These are phyloP conservation scores for bread wheat (Triticum aestivum) DNA, from an alignment of 176 grass and related monocot species.

Conservation along the genomic window IWGSC_CS_RefSeq_v2.1 NC_057806.1:31817141-31817640, in stretches of 20 bases:
- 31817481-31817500: conserved; percentile 69
- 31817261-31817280: conserved; percentile 13
- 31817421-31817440: conserved; percentile 92
- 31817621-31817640: neutral
- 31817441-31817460: conserved; percentile 77
- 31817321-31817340: conserved; percentile 85
- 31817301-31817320: conserved; percentile 81
- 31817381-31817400: conserved; percentile 97
- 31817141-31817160: conserved; percentile 87
- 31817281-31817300: conserved; percentile 45
- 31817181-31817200: conserved; percentile 81
- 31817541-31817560: conserved; percentile 70
- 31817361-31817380: conserved; percentile 95
- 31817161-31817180: conserved; percentile 82
- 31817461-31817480: conserved; percentile 74
- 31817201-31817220: conserved; percentile 84
- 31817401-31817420: conserved; percentile 82
- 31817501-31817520: conserved; percentile 88
- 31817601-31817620: neutral
- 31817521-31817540: conserved; percentile 97
- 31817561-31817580: conserved; percentile 55
- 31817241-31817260: neutral
- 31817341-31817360: conserved; percentile 95
- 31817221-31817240: neutral
- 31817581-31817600: conserved; percentile 35